These are phyloP conservation scores for Metrosideros polymorpha DNA, from an alignment of 441 rosid species.

Conservation along the genomic window DNA sequence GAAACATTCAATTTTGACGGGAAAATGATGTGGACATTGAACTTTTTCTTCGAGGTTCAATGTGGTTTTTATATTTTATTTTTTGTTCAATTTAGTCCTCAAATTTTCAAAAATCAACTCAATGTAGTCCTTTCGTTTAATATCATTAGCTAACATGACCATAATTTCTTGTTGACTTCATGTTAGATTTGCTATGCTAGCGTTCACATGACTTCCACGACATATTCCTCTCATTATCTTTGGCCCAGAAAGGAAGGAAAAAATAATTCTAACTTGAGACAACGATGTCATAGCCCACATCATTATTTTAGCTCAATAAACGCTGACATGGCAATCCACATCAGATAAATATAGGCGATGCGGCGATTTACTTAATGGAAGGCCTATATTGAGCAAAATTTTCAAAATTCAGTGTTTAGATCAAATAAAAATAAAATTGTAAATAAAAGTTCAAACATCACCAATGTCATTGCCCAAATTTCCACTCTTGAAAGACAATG, in stretches of 20 bases:
- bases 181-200: too few relatives aligned
- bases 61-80: background rate
- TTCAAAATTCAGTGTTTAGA: fast-evolving
- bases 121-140: too few relatives aligned
- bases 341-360: fast-evolving
- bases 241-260: too few relatives aligned
- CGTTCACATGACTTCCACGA: too few relatives aligned
- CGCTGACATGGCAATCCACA: too few relatives aligned
- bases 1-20: background rate
- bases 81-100: background rate
- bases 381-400: fast-evolving
- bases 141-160: too few relatives aligned
- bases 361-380: fast-evolving
- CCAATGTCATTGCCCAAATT: too few relatives aligned
- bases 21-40: background rate
- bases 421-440: background rate
- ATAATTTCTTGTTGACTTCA: too few relatives aligned
- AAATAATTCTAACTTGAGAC: fast-evolving
- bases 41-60: background rate
- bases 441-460: too few relatives aligned
- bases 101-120: background rate
- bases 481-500: too few relatives aligned
- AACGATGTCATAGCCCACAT: background rate
- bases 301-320: fast-evolving
- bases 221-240: too few relatives aligned